phyloP scores from a whole-genome alignment of 495 filamentous ascomycete genomes.

The Podospora bellae-mahoneyi region DNA sequence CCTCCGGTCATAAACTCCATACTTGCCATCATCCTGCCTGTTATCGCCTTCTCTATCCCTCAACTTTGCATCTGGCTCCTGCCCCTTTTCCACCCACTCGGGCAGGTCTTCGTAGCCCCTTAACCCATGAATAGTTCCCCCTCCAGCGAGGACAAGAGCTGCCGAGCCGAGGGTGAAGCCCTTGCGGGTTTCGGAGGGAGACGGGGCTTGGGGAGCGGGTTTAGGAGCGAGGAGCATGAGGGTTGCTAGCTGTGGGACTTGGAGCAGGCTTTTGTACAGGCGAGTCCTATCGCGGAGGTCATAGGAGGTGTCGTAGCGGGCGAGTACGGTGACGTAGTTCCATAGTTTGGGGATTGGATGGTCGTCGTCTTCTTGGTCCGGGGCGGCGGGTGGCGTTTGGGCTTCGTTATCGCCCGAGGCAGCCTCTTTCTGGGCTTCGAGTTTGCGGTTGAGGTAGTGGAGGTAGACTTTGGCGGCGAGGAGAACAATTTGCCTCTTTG shows the following conservation, averaged over 20 bases:
- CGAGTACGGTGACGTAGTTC: conserved; percentile 78
- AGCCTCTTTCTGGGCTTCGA: conserved; percentile 31
- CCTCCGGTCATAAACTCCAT: conserved; percentile 40
- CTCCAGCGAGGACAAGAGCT: conserved; percentile 76
- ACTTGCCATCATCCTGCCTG: conserved; percentile 29
- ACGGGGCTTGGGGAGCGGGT: conserved; percentile 81
- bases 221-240: conserved; percentile 91
- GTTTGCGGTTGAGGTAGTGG: conserved; percentile 68
- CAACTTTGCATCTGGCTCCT: conserved; percentile 74
- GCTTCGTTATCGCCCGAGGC: not conserved
- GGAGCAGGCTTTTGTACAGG: conserved; percentile 79
- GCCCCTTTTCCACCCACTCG: conserved; percentile 76
- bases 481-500: conserved; percentile 86
- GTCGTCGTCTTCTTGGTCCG: conserved; percentile 44
- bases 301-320: conserved; percentile 90
- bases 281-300: conserved; percentile 88
- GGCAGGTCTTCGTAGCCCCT: conserved; percentile 75
- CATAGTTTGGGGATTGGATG: conserved; percentile 74
- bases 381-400: not conserved
- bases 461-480: conserved; percentile 93
- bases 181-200: conserved; percentile 74
- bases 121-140: conserved; percentile 64
- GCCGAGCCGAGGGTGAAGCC: conserved; percentile 76
- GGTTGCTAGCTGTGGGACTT: conserved; percentile 78
- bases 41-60: conserved; percentile 48